These are phyloP conservation scores for Nyctanthes arbortristis DNA, from an alignment of 257 asterid species.

Conservation along the genomic window DNA sequence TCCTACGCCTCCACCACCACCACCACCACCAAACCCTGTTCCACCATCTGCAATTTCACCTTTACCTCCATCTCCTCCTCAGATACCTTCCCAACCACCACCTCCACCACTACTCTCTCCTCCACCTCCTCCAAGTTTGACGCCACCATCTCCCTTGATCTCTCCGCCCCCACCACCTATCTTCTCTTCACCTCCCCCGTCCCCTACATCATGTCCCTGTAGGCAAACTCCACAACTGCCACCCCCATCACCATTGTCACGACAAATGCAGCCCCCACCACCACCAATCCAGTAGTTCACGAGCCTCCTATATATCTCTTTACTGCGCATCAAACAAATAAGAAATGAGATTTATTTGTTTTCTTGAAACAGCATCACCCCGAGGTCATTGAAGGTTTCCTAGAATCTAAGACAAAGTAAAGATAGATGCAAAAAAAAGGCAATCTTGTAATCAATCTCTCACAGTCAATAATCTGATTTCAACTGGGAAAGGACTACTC, in stretches of 20 bases:
- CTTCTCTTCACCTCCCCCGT: slow-evolving; percentile 6
- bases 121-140: slow-evolving; percentile 20
- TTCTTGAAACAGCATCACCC: background rate
- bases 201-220: slow-evolving; percentile 2
- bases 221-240: slow-evolving; percentile 26
- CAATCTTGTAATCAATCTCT: slow-evolving; percentile 16
- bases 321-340: slow-evolving; percentile 25
- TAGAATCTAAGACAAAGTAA: slow-evolving; percentile 9
- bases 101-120: slow-evolving; percentile 20
- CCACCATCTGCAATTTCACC: slow-evolving; percentile 14
- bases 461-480: background rate
- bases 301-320: background rate
- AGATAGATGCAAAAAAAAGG: slow-evolving; percentile 7
- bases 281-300: slow-evolving; percentile 12
- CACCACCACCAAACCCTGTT: too few species aligned
- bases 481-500: slow-evolving; percentile 15
- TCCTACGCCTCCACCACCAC: slow-evolving; percentile 10
- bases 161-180: slow-evolving; percentile 14
- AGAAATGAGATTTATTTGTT: background rate
- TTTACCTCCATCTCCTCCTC: slow-evolving; percentile 11
- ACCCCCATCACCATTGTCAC: slow-evolving; percentile 16
- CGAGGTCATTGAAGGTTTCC: slow-evolving; percentile 17
- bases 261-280: slow-evolving; percentile 21
- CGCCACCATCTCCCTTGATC: slow-evolving; percentile 16
- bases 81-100: background rate